A percentile compares a stretch with the other conserved stretches of the same genome.
These are phyloP conservation scores for Magnaporthiopsis incrustans DNA, from an alignment of 2,329 filamentous ascomycete genomes.

Conservation along the genomic window DNA sequence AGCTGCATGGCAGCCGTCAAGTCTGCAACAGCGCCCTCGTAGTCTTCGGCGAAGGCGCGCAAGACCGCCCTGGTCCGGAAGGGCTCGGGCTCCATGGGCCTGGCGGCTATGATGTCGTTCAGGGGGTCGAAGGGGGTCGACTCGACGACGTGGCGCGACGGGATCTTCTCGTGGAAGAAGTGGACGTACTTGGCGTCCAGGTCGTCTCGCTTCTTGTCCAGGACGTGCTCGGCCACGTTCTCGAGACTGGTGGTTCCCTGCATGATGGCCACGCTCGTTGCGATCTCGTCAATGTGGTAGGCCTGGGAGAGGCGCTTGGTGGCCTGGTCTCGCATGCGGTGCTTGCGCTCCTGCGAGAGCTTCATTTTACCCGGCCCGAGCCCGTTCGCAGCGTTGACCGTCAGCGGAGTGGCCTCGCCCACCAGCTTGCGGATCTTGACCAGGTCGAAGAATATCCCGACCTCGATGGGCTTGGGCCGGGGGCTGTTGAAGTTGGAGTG, in stretches of 20 bases:
- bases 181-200: constrained; percentile 79
- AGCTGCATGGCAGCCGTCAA: constrained; percentile 57
- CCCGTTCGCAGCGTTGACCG: constrained; percentile 66
- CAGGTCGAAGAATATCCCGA: constrained; percentile 74
- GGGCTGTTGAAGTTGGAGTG: constrained; percentile 73
- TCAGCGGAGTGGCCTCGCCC: constrained; percentile 70
- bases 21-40: constrained; percentile 60
- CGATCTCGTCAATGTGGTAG: constrained; percentile 76
- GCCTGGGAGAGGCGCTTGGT: constrained; percentile 69
- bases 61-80: constrained; percentile 68
- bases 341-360: constrained; percentile 67
- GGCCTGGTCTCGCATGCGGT: constrained; percentile 73
- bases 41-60: constrained; percentile 68
- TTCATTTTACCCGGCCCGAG: constrained; percentile 48
- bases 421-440: constrained; percentile 74
- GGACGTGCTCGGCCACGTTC: constrained; percentile 64
- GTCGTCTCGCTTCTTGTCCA: constrained; percentile 61
- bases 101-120: constrained; percentile 57
- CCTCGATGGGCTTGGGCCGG: constrained; percentile 68
- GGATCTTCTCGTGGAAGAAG: constrained; percentile 88
- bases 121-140: constrained; percentile 61
- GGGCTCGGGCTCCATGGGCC: constrained; percentile 56
- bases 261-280: constrained; percentile 76
- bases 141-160: constrained; percentile 63
- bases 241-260: constrained; percentile 70